Conservation (phyloP, 805 yeast species). For the Starmerella vaccinii region DNA sequence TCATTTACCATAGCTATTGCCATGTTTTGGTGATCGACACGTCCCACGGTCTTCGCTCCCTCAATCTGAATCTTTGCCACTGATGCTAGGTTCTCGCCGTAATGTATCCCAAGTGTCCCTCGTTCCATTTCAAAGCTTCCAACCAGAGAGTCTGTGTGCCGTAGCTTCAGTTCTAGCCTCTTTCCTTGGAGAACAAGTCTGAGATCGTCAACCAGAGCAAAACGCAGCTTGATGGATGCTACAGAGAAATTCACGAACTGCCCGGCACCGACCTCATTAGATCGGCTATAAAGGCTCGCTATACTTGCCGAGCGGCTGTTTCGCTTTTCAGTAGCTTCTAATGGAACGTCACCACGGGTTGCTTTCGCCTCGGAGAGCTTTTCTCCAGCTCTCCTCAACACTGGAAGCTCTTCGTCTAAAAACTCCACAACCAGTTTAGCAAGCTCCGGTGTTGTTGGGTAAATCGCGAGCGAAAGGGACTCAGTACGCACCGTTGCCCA, state of each 20-base stretch:
- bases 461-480: slow-evolving; percentile 18
- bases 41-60: slow-evolving; percentile 7
- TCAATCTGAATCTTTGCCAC: slow-evolving; percentile 16
- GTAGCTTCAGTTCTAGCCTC: slow-evolving; percentile 4
- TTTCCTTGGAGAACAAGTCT: slow-evolving; percentile 15
- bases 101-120: slow-evolving; percentile 15
- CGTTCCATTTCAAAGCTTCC: slow-evolving; percentile 13
- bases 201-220: slow-evolving; percentile 17
- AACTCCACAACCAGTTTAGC: slow-evolving; percentile 10
- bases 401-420: slow-evolving; percentile 15
- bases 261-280: slow-evolving; percentile 1
- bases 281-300: background rate
- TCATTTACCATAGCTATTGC: slow-evolving; percentile 12
- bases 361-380: slow-evolving; percentile 5
- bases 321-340: background rate
- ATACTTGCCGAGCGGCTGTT: background rate
- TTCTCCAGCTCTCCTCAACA: background rate
- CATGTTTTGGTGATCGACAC: slow-evolving; percentile 7
- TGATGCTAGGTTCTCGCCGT: slow-evolving; percentile 13
- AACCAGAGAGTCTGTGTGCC: slow-evolving; percentile 6
- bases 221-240: slow-evolving; percentile 10
- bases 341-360: background rate
- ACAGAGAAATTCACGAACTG: slow-evolving; percentile 14
- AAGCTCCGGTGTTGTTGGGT: slow-evolving; percentile 13
- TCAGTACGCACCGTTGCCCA: slow-evolving; percentile 20